Evolutionary conservation across 345 rosid species (phyloP).

Genomic region (Citrus sp.): DNA sequence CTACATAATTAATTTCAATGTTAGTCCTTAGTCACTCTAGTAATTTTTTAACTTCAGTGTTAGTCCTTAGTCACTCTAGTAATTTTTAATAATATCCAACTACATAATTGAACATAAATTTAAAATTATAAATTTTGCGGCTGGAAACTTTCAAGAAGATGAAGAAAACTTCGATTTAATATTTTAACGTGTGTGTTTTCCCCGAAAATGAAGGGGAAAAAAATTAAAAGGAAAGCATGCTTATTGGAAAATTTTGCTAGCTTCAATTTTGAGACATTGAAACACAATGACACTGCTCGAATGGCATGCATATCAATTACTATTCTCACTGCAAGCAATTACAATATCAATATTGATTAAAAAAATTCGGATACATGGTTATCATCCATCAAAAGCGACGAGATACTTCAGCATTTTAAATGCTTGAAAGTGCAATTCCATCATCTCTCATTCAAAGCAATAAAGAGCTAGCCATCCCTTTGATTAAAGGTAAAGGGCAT

Average conservation of each 20-base stretch:
- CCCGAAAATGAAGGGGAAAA: not conserved
- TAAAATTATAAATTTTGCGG: not conserved
- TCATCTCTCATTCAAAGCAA: slow-evolving; percentile 49
- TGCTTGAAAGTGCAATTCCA: slow-evolving; percentile 47
- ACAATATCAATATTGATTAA: not conserved
- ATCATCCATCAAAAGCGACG: slow-evolving; percentile 32
- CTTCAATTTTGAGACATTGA: not conserved
- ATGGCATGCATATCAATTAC: slow-evolving; percentile 7
- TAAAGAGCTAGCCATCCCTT: slow-evolving; percentile 25
- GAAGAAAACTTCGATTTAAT: not conserved
- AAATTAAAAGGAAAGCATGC: not conserved
- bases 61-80: no score
- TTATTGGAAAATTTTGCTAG: not conserved
- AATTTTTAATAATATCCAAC: not conserved
- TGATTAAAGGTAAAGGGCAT: slow-evolving; percentile 62
- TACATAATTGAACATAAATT: not conserved
- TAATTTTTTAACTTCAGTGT: not conserved
- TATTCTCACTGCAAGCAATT: not conserved
- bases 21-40: not conserved
- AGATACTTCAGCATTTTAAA: slow-evolving; percentile 35
- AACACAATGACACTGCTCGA: not conserved
- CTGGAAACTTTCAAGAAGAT: not conserved
- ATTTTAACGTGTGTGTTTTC: not conserved
- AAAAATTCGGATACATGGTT: slow-evolving; percentile 8
- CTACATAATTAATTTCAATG: not conserved